phyloP scores from a whole-genome alignment of 164 flowering plant genomes.

The Chimonanthus praecox region DNA sequence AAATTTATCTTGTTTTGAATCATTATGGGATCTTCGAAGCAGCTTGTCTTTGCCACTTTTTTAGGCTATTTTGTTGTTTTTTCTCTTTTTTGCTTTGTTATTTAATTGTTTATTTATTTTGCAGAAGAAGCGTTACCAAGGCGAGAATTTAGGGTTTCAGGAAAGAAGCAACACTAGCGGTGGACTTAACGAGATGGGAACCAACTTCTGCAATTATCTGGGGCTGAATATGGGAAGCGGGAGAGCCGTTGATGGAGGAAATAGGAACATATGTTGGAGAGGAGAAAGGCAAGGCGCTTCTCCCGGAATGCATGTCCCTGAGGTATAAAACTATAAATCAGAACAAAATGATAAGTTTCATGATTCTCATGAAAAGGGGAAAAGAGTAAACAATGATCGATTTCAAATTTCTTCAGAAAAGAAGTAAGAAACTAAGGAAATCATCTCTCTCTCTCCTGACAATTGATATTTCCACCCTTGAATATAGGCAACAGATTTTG shows the following conservation, averaged over 20 bases:
- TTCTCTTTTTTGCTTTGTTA: not conserved
- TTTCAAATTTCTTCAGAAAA: not conserved
- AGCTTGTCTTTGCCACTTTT: not conserved
- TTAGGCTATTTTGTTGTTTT: not conserved
- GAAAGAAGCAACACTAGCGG: not conserved
- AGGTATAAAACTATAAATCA: conserved; percentile 7
- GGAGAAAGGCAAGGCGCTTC: conserved; percentile 6
- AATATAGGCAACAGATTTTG: not conserved
- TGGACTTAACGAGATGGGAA: not conserved
- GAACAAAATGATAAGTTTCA: not conserved
- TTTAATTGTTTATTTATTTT: not conserved
- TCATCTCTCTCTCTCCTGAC: not conserved
- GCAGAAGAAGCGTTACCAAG: conserved; percentile 10
- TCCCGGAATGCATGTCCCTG: conserved; percentile 5
- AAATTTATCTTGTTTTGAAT: not conserved
- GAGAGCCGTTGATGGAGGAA: conserved; percentile 12
- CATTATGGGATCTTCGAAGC: not conserved
- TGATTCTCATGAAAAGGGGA: not conserved
- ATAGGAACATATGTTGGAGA: conserved; percentile 4
- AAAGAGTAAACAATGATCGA: not conserved
- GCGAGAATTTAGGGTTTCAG: conserved; percentile 15
- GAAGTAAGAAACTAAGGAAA: not conserved
- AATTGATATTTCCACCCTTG: not conserved
- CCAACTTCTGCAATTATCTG: conserved; percentile 8
- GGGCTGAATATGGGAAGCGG: conserved; percentile 12